Evolutionary conservation across 1,284 basidiomycete genomes (phyloP).

Genomic region (Ceratobasidium sp.): DNA sequence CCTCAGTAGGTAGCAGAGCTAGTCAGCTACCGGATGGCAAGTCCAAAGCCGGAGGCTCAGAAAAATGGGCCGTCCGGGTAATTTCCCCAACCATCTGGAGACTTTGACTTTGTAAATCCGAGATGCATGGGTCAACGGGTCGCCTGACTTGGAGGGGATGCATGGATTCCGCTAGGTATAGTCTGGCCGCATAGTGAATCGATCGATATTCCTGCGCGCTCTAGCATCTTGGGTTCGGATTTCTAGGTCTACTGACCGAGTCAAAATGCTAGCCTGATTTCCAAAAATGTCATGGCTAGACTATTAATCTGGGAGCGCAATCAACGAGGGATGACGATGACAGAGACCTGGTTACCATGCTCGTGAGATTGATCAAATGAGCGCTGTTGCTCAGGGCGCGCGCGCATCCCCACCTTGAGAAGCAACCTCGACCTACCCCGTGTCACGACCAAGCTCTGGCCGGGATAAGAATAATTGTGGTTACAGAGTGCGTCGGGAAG

Average conservation of each 20-base stretch:
- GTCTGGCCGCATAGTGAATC: conserved; percentile 7
- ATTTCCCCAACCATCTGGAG: conserved; percentile 29
- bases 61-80: conserved; percentile 2
- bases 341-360: conserved; percentile 32
- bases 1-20: conserved; percentile 8
- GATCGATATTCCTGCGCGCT: conserved; percentile 10
- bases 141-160: conserved; percentile 29
- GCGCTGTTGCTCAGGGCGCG: conserved; percentile 4
- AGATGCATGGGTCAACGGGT: conserved; percentile 21
- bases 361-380: conserved; percentile 30
- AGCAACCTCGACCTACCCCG: conserved; percentile 2
- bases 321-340: conserved; percentile 30
- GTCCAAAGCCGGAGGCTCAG: conserved; percentile 9
- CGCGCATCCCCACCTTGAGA: conserved; percentile 11
- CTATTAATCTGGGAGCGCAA: conserved; percentile 20
- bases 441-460: conserved; percentile 1
- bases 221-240: conserved; percentile 21
- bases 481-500: conserved; percentile 29
- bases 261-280: conserved; percentile 18
- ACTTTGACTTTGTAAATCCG: conserved; percentile 34
- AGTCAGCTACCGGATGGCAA: conserved; percentile 17
- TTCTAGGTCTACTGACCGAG: conserved; percentile 13
- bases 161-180: conserved; percentile 33
- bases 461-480: conserved; percentile 6
- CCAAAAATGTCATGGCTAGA: conserved; percentile 19